Evolutionary conservation across 2,329 filamentous ascomycete genomes (phyloP), one percentile per base, ranked within the genome.

Genomic region (Mycosphaerella sp.): DNA sequence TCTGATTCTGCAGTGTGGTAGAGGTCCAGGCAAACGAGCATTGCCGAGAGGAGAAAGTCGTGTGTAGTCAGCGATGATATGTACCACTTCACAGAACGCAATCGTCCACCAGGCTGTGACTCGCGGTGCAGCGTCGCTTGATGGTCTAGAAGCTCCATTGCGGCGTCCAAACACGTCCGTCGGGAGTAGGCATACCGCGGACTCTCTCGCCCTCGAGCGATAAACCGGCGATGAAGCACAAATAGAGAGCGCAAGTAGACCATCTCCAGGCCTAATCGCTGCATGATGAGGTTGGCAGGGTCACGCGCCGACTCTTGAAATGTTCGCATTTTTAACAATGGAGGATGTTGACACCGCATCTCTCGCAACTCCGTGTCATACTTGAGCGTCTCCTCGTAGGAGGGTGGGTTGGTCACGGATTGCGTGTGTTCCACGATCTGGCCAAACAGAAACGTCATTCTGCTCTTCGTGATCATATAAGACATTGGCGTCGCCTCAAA

Each of bases 181-280:
- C 92, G 82, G 2, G 90, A 95, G 66, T 93, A 89, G 7, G 84
- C 81, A 66, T 95, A 97, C 7, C 90, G 81, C 8, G 86, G 77
- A 63, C 92, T 93, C 55, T 87, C 81, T 45, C 87, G 78, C 4
- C 90, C 87, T 55, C 84, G 81, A n/a, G 81, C 77, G 54, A 95
- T 79, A 69, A 93, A 96, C 59, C 90, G 90, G 48, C 90, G 81
- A 70, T 98, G 93, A 39, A 98, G 79, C 21, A 95, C 81, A 64
- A 89, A 95, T 64, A 95, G 80, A 14, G 90, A 87, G 72, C 95
- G 95, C 59, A 95, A 84, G 67, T 90, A 95, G 4, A 96, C 74
- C 47, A 93, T 85, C 58, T 93, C 88, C 32, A 96, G 75, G 53
- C 86, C 87, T 67, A 90, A 91, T 29, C 91, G 84, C 48, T 91